Conservation (phyloP, 2,329 filamentous ascomycete species). For the Sclerotinia nivalis region DNA sequence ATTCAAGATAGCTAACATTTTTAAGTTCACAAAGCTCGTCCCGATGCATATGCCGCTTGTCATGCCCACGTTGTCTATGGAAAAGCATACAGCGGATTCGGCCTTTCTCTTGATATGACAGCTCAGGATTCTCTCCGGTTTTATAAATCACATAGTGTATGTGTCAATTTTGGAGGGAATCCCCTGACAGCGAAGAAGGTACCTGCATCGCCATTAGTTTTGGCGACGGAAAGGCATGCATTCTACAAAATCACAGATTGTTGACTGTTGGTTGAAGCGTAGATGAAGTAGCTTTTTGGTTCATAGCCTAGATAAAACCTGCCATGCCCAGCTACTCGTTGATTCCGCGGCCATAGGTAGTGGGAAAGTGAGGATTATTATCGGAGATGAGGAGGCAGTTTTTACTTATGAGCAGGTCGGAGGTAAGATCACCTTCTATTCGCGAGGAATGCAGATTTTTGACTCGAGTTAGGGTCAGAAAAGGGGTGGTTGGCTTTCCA, state of each 20-base stretch:
- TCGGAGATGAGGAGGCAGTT: conserved; percentile 65
- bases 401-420: conserved; percentile 68
- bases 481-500: conserved; percentile 57
- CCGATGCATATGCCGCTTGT: conserved; percentile 57
- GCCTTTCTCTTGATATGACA: conserved; percentile 53
- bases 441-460: background rate
- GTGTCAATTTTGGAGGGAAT: conserved; percentile 52
- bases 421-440: conserved; percentile 26
- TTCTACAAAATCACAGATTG: conserved; percentile 56
- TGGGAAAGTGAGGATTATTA: conserved; percentile 57
- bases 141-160: conserved; percentile 46
- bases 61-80: conserved; percentile 59
- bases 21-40: conserved; percentile 54
- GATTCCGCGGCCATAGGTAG: conserved; percentile 63
- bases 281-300: conserved; percentile 56
- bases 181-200: conserved; percentile 54
- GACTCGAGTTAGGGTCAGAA: conserved; percentile 41
- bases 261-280: conserved; percentile 49
- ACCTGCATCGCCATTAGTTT: conserved; percentile 49
- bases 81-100: conserved; percentile 52
- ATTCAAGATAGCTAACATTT: background rate
- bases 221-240: conserved; percentile 50
- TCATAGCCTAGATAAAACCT: conserved; percentile 52
- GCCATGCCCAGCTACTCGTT: conserved; percentile 51
- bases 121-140: conserved; percentile 59